Base-by-base conservation (phyloP, 345 rosid species). In the Eutrema heterophyllum region DNA sequence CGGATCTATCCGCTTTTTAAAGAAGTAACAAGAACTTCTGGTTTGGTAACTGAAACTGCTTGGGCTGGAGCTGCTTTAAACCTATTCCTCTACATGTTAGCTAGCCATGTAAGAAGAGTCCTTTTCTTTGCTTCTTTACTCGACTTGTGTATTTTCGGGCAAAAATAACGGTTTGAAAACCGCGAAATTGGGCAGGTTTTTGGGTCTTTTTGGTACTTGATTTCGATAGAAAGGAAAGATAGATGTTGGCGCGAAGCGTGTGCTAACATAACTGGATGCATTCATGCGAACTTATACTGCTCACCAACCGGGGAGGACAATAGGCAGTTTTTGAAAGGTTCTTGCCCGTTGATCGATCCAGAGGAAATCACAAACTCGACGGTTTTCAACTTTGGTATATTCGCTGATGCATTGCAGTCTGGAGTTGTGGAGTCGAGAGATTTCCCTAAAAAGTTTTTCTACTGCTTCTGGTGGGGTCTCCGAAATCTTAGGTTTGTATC, bases 381-480 rank as follows among this genome's bases (percentile, higher is more conserved):
- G 4, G 45, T 14, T 71, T 79, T 79, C 79, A 75, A 79, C 79
- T 79, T 79, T 51, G 82, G 82, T 64, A 79, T 79, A 68, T 74
- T 74, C 51, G 43, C 75, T 57, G 82, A 79, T 0, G 82, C 82
- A 16, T 44, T 79, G 40, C 79, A 75, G 43, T 79, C 82, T 50
- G 68, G 72, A 14, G 59, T 79, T 44, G 82, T 79, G 64, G 82
- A 79, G 58, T 49, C 79, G 2, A 33, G 14, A 61, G 53, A 79
- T 48, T 74, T 79, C 59, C 73, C 76, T 0, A 74, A 79, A 64
- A 79, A 79, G 73, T 70, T 79, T 29, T 79, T 70, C 52, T 79
- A 35, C 5, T 79, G 82, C 59, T 79, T 79, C 57, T 79, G 82
- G 82, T 79, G 82, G 82, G 82, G 82, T 50, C 79, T 79, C n/a